A percentile compares a stretch with the other conserved stretches of the same genome.
phyloP scores from a whole-genome alignment of 1,139 yeast species.

The Debaryomyces robertsiae region DNA sequence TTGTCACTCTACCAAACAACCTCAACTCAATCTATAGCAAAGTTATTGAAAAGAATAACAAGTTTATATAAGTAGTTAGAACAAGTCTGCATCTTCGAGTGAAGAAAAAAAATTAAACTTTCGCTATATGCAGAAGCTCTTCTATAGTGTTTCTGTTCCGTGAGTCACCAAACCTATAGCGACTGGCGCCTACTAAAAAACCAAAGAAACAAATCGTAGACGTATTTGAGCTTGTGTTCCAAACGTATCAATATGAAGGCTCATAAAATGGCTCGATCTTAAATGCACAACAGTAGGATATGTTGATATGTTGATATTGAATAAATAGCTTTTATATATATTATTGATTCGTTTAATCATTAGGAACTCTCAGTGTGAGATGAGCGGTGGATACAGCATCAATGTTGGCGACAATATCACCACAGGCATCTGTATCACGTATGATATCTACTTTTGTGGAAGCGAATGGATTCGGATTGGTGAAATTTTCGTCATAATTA shows the following conservation, averaged over 20 bases:
- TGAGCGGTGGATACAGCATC: not conserved
- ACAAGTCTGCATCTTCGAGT: not conserved
- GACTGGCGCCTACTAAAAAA: too few relatives aligned
- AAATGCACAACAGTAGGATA: too few relatives aligned
- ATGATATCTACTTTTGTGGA: not conserved
- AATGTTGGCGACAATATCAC: not conserved
- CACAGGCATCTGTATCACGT: not conserved
- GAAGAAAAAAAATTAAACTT: conserved; percentile 1
- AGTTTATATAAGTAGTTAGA: not conserved
- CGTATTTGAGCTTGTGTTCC: too few relatives aligned
- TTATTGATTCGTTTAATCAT: not conserved
- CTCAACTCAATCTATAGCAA: not conserved
- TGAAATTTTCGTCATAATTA: not conserved
- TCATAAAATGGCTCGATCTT: too few relatives aligned
- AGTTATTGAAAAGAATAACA: not conserved
- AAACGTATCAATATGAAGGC: too few relatives aligned
- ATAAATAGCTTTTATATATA: conserved; percentile 6
- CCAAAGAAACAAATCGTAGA: too few relatives aligned
- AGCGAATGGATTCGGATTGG: not conserved
- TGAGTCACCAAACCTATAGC: too few relatives aligned
- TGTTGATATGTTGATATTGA: conserved; percentile 1
- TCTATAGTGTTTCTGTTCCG: not conserved
- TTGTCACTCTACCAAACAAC: not conserved
- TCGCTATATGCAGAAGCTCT: not conserved
- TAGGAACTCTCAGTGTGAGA: not conserved